Evolutionary conservation across 2,329 filamentous ascomycete genomes (phyloP).

Genomic region (Verticillium klebahnii): DNA sequence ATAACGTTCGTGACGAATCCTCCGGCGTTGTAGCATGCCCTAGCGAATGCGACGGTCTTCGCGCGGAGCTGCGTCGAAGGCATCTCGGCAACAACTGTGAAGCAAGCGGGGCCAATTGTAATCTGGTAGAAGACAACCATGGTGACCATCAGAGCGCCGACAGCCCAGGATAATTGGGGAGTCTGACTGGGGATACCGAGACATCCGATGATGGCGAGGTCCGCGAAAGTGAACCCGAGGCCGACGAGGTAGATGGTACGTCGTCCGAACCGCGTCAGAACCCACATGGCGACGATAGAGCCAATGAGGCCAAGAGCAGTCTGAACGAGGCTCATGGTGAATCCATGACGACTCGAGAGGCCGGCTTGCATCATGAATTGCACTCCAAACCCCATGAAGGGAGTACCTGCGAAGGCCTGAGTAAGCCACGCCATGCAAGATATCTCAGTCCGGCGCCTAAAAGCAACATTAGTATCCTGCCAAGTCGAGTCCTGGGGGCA

Average conservation of each 20-base stretch:
- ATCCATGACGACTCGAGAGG: slow-evolving; percentile 17
- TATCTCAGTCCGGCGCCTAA: slow-evolving; percentile 34
- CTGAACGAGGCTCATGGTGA: slow-evolving; percentile 23
- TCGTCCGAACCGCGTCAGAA: slow-evolving; percentile 35
- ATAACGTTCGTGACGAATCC: slow-evolving; percentile 15
- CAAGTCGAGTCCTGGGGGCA: background rate
- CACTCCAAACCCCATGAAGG: slow-evolving; percentile 27
- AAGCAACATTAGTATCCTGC: slow-evolving; percentile 1
- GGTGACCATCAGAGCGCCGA: slow-evolving; percentile 21
- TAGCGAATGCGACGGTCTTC: slow-evolving; percentile 24
- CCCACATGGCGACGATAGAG: slow-evolving; percentile 33
- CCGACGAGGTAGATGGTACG: slow-evolving; percentile 35
- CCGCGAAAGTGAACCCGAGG: slow-evolving; percentile 27
- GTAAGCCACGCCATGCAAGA: slow-evolving; percentile 24
- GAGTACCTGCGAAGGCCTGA: slow-evolving; percentile 21
- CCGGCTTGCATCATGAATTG: slow-evolving; percentile 30
- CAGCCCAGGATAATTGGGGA: slow-evolving; percentile 24
- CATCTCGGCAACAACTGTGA: slow-evolving; percentile 26
- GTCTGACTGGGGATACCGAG: slow-evolving; percentile 17
- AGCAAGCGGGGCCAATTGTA: slow-evolving; percentile 27
- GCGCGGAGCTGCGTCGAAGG: slow-evolving; percentile 27
- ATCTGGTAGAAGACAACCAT: slow-evolving; percentile 22
- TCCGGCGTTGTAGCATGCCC: slow-evolving; percentile 22
- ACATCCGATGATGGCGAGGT: slow-evolving; percentile 23
- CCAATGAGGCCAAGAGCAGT: slow-evolving; percentile 32